Base-by-base conservation (phyloP, 768 basidiomycete species). In the Podaxis sp. region DNA sequence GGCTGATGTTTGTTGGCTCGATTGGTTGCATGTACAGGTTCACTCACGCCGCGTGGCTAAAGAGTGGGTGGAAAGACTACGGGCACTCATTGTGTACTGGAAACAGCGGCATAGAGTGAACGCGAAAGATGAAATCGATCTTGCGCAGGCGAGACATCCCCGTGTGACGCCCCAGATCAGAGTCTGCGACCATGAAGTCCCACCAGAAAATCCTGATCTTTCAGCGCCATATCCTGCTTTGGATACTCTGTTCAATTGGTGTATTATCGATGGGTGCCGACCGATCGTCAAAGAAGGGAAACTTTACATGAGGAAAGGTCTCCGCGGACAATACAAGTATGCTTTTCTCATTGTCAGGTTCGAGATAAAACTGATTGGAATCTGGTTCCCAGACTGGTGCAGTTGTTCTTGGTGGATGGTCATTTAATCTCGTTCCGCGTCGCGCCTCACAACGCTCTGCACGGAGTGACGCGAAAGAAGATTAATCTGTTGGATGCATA, bases 61-160 rank as follows among this genome's bases (percentile, higher is more conserved):
- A 55, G 95, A 98, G 70, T 98, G 96, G 96, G 86, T 97, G 54
- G 82, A 85, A 55, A 82, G 87, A 44, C 82, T 98, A 3, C 84
- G 84, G 17, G 83, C 83, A 28, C 80, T 96, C 38, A 75, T 88
- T 44, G 72, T 77, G 3, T 98, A 95, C 70, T 98, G 95, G 95
- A 87, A 82, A 59, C 80, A 84, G 52, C 83, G 88, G 22, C 90
- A 95, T 68, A 83, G 84, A 26, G 79, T 82, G 48, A 94, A 96
- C 69, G 88, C 93, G 13, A 80, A 80, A 64, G 82, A 88, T 61
- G 92, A 93, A 73, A 95, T 95, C 87, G 87, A 92, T 61, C 75
- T 93, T 44, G 84, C 87, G 17, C 85, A 88, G 71, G 75, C 84
- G 40, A 80, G 79, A 30, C 80, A 85, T 61, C 80, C 84, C 40